These are phyloP conservation scores for Colletotrichum acutatum DNA, from an alignment of 2,329 filamentous ascomycete genomes.

Conservation along the genomic window DNA sequence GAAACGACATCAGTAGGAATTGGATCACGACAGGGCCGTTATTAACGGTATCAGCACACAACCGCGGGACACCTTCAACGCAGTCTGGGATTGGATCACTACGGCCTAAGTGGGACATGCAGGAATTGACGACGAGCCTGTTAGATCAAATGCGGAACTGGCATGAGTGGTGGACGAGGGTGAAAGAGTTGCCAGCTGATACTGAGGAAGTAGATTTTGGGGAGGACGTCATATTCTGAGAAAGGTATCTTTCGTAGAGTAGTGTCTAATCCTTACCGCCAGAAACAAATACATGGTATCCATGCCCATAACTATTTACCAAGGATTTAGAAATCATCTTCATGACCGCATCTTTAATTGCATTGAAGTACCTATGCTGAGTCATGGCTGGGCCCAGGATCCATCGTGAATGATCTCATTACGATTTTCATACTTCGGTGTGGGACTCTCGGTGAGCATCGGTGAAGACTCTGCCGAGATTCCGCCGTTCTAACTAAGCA, in stretches of 20 bases:
- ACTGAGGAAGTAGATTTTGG: constrained; percentile 4
- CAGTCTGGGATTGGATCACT: constrained; percentile 50
- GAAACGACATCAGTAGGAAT: constrained; percentile 55
- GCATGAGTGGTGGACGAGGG: constrained; percentile 46
- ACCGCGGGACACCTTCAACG: constrained; percentile 44
- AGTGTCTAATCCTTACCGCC: not conserved
- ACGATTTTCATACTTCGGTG: constrained; percentile 9
- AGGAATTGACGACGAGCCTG: constrained; percentile 45
- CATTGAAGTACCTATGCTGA: not conserved
- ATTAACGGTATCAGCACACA: constrained; percentile 53
- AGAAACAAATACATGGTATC: not conserved
- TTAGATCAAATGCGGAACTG: constrained; percentile 45
- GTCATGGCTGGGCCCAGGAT: not conserved
- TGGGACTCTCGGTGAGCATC: constrained; percentile 10
- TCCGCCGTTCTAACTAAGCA: constrained; percentile 34
- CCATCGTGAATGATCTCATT: not conserved
- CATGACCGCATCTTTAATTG: not conserved
- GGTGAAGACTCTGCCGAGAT: constrained; percentile 36
- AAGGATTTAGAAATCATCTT: not conserved
- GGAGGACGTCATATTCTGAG: constrained; percentile 27
- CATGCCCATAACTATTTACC: not conserved
- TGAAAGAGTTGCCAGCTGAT: not conserved
- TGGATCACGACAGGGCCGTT: constrained; percentile 51
- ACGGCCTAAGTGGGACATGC: constrained; percentile 45
- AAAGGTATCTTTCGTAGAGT: not conserved